Conservation (phyloP, 495 filamentous ascomycete species). For the Darksidea phi region DNA sequence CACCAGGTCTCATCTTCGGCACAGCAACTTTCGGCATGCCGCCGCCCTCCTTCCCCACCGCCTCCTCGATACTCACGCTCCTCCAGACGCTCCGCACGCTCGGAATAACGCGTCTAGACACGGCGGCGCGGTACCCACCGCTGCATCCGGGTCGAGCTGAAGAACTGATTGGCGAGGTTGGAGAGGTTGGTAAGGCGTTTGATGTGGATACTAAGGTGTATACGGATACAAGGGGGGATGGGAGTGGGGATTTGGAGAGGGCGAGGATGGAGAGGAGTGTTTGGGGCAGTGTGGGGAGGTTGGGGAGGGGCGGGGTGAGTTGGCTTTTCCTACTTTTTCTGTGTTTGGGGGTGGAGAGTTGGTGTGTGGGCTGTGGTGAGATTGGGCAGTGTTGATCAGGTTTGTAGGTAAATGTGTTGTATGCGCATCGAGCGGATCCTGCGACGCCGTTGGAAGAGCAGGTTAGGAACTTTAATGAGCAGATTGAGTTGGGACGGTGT, state of each 20-base stretch:
- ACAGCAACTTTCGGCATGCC: constrained; percentile 16
- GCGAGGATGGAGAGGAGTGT: constrained; percentile 12
- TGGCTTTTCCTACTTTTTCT: neutral
- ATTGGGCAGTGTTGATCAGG: too few relatives aligned
- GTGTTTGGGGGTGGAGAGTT: too few relatives aligned
- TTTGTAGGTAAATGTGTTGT: constrained; percentile 1
- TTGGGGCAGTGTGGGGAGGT: constrained; percentile 2
- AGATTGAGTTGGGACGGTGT: constrained; percentile 11
- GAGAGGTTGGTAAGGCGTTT: constrained; percentile 39
- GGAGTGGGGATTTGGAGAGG: constrained; percentile 10
- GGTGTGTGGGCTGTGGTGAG: too few relatives aligned
- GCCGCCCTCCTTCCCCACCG: neutral
- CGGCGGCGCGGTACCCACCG: constrained; percentile 50
- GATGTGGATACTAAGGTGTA: constrained; percentile 48
- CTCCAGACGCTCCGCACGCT: constrained; percentile 19
- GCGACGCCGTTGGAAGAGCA: constrained; percentile 7
- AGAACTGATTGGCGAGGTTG: constrained; percentile 46
- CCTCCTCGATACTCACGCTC: neutral
- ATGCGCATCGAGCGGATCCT: constrained; percentile 13
- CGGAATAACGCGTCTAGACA: constrained; percentile 46
- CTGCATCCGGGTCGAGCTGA: constrained; percentile 47
- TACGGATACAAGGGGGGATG: constrained; percentile 7
- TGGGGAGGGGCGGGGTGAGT: constrained; percentile 4
- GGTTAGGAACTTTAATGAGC: constrained; percentile 1
- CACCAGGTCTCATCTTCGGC: constrained; percentile 11